Conservation (phyloP, 2,329 filamentous ascomycete species). For the Aspergillus floridensis region DNA sequence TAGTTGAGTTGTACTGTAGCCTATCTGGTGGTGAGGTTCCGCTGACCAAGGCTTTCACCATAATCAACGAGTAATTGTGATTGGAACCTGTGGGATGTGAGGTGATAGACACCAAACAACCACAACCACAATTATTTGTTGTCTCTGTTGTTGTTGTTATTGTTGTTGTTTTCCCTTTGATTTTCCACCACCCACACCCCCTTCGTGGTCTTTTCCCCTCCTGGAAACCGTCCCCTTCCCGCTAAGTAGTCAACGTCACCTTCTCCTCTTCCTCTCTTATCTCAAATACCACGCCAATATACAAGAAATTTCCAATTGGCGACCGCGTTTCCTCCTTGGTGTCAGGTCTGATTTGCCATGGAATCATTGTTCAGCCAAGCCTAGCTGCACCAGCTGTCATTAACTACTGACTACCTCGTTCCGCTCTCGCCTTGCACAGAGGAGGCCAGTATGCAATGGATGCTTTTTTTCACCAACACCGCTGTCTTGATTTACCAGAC, state of each 20-base stretch:
- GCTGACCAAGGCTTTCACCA: no score
- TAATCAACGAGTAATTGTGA: no score
- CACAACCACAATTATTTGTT: background rate
- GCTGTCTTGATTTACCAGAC: background rate
- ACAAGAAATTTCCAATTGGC: background rate
- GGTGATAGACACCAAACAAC: background rate
- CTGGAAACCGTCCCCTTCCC: background rate
- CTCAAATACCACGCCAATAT: background rate
- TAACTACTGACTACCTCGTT: background rate
- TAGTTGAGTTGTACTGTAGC: no score
- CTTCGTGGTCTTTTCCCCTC: slow-evolving; percentile 7
- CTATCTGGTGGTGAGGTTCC: no score
- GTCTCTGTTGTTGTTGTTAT: background rate
- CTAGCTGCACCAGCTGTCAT: background rate
- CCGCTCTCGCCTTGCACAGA: background rate
- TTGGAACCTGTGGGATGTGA: background rate
- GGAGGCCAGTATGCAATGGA: background rate
- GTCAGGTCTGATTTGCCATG: background rate
- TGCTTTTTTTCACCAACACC: background rate
- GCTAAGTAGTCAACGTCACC: slow-evolving; percentile 2
- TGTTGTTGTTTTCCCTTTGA: background rate
- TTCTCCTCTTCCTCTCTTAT: slow-evolving; percentile 5
- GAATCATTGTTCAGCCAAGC: background rate
- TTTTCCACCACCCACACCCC: background rate
- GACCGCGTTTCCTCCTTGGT: background rate